phyloP scores from a whole-genome alignment of 495 filamentous ascomycete species.

The Sordaria brevicollis region DNA sequence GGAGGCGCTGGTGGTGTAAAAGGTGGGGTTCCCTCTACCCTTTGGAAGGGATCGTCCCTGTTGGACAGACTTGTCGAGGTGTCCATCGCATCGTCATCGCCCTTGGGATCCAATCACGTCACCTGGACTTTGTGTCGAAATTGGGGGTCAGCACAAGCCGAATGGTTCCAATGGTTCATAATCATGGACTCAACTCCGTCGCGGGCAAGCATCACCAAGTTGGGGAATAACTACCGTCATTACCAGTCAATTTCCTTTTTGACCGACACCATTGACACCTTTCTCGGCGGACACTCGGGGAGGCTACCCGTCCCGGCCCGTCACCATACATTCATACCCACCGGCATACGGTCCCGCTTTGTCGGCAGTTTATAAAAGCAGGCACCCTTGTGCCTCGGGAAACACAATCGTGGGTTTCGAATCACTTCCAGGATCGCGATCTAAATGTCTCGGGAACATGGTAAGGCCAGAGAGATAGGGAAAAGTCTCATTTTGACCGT shows the following conservation, averaged over 20 bases:
- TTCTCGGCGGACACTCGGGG: not conserved
- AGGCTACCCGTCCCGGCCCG: not conserved
- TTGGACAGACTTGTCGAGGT: not conserved
- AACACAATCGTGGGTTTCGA: not conserved
- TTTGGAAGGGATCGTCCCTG: not conserved
- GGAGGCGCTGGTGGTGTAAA: not conserved
- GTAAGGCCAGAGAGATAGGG: not conserved
- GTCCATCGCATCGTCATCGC: constrained; percentile 8
- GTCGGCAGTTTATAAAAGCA: not conserved
- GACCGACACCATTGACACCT: not conserved
- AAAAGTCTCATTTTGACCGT: not conserved
- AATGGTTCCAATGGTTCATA: not conserved
- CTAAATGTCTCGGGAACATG: not conserved
- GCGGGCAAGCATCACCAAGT: not conserved
- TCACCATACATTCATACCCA: not conserved
- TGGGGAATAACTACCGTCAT: not conserved
- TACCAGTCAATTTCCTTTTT: not conserved
- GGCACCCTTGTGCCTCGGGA: not conserved
- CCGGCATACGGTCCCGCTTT: not conserved
- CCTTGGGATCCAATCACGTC: constrained; percentile 4
- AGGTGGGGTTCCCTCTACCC: not conserved
- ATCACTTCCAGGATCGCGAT: not conserved
- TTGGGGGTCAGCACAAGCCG: not conserved
- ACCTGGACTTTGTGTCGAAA: not conserved
- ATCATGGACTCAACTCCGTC: not conserved